A percentile compares a stretch with the other conserved stretches of the same genome.
Conservation (phyloP, 2,329 filamentous ascomycete species). For the Epicoccum nigrum region DNA sequence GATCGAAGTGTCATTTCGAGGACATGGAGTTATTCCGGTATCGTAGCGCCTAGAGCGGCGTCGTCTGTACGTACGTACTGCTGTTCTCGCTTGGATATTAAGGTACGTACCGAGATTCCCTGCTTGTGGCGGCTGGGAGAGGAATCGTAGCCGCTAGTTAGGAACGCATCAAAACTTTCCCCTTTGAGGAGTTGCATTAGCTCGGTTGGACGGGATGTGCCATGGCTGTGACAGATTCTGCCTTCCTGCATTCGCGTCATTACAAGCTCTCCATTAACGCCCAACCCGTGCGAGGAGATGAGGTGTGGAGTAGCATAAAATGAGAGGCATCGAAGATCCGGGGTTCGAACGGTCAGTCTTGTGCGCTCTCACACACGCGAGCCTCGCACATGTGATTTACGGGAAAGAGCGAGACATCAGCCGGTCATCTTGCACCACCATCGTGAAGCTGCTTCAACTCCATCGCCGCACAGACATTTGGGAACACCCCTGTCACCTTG, state of each 20-base stretch:
- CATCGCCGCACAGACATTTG: conserved; percentile 10
- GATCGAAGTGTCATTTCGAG: not conserved
- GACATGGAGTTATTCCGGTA: conserved; percentile 6
- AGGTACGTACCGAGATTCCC: conserved; percentile 18
- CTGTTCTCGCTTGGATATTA: conserved; percentile 15
- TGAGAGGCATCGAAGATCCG: conserved; percentile 24
- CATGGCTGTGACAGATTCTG: conserved; percentile 14
- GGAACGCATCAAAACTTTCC: conserved; percentile 2
- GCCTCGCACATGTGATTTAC: conserved; percentile 9
- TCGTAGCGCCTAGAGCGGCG: conserved; percentile 16
- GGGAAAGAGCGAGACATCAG: conserved; percentile 14
- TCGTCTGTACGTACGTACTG: not conserved
- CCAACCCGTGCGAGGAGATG: conserved; percentile 21
- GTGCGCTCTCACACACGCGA: conserved; percentile 22
- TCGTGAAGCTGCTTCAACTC: conserved; percentile 11
- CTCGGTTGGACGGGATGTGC: conserved; percentile 32
- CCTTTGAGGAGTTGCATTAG: not conserved
- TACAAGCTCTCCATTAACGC: conserved; percentile 18
- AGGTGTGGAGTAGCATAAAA: conserved; percentile 21
- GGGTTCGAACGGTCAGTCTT: conserved; percentile 29
- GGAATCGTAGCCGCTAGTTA: conserved; percentile 9
- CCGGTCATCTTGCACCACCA: conserved; percentile 18
- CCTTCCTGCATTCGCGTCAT: conserved; percentile 14
- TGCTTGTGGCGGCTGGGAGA: conserved; percentile 16
- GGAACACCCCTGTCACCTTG: conserved; percentile 4